phyloP scores from a whole-genome alignment of 2,329 filamentous ascomycete genomes.

The Monilinia fructigena region DNA sequence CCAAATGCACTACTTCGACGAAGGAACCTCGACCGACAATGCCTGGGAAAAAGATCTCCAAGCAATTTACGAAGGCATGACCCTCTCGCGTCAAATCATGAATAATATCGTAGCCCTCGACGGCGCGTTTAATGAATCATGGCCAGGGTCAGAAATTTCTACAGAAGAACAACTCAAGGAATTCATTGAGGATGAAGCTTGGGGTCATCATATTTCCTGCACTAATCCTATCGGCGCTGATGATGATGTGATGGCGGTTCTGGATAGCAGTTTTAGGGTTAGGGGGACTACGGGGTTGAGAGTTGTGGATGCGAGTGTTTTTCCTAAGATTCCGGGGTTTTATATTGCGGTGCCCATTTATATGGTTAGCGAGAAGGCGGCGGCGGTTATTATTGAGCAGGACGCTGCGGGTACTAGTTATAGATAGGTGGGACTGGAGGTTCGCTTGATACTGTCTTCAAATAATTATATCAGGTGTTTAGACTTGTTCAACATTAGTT shows the following conservation, averaged over 20 bases:
- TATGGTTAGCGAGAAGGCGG: conserved; percentile 59
- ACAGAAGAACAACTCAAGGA: conserved; percentile 44
- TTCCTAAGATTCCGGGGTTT: conserved; percentile 51
- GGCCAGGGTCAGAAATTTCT: conserved; percentile 44
- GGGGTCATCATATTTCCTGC: conserved; percentile 58
- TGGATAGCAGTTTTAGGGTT: conserved; percentile 43
- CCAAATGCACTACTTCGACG: conserved; percentile 57
- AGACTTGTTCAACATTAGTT: neutral
- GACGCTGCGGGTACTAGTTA: conserved; percentile 5
- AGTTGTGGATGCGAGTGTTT: conserved; percentile 61
- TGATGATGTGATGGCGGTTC: conserved; percentile 48
- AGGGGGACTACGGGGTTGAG: conserved; percentile 43
- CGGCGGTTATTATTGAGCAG: conserved; percentile 24
- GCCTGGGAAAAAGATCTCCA: conserved; percentile 27
- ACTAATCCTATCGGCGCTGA: conserved; percentile 52
- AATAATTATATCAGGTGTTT: too few relatives aligned
- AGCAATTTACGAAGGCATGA: conserved; percentile 27
- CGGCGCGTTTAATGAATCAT: conserved; percentile 45
- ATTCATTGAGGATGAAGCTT: conserved; percentile 50
- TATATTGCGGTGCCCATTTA: conserved; percentile 53
- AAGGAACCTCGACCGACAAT: neutral
- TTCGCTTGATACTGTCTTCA: neutral
- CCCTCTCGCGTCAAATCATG: conserved; percentile 40
- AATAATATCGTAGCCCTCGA: conserved; percentile 43
- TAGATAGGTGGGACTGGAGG: neutral